Conservation (phyloP, 2,329 filamentous ascomycete genomes). For the Tricladium varicosporioides region DNA sequence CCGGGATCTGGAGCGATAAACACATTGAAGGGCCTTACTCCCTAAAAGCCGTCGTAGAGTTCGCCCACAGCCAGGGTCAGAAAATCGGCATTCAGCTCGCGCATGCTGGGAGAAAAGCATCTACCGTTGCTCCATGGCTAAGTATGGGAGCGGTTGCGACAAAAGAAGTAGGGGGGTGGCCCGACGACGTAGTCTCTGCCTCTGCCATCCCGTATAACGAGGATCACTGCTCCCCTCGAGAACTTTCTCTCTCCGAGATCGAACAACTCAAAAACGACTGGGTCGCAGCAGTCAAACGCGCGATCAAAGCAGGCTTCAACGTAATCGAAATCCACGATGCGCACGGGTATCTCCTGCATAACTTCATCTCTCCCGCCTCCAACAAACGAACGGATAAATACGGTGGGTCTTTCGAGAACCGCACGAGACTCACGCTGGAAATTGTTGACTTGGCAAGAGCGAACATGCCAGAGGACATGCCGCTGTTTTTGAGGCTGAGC, state of each 20-base stretch:
- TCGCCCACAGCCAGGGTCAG: constrained; percentile 75
- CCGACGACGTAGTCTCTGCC: constrained; percentile 51
- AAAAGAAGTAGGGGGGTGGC: constrained; percentile 54
- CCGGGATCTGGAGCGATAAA: constrained; percentile 79
- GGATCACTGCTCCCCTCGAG: constrained; percentile 60
- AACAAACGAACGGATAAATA: constrained; percentile 69
- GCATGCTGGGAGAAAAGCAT: constrained; percentile 74
- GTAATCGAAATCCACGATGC: constrained; percentile 78
- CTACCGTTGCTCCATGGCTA: constrained; percentile 63
- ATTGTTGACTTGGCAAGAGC: constrained; percentile 60
- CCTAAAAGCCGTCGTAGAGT: constrained; percentile 69
- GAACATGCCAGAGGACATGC: constrained; percentile 64
- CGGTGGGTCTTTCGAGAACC: constrained; percentile 70
- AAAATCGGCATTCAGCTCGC: constrained; percentile 77
- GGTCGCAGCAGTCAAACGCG: constrained; percentile 54
- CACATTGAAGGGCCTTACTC: constrained; percentile 63
- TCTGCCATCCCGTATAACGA: constrained; percentile 58
- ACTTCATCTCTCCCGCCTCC: constrained; percentile 66
- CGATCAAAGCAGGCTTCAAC: constrained; percentile 67
- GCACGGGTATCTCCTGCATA: constrained; percentile 73
- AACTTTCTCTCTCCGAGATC: constrained; percentile 68
- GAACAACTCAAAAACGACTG: constrained; percentile 61
- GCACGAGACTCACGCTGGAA: constrained; percentile 66
- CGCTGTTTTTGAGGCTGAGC: constrained; percentile 71
- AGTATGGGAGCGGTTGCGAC: constrained; percentile 49